Conservation (phyloP, 2,329 filamentous ascomycete genomes). For the Pseudogymnoascus sp. region DNA sequence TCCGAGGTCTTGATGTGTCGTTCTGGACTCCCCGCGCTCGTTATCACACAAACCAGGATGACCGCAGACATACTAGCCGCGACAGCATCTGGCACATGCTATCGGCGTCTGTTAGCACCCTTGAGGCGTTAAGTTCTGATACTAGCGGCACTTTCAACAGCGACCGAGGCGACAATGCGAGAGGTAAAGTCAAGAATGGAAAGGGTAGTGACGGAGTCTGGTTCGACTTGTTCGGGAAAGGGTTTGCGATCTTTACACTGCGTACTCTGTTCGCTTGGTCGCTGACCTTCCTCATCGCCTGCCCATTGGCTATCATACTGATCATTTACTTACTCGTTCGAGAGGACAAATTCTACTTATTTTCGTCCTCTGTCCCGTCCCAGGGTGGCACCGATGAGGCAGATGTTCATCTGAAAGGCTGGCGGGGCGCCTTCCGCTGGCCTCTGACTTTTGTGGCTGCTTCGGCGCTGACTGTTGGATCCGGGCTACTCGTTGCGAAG, state of each 20-base stretch:
- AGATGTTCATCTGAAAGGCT: slow-evolving; percentile 60
- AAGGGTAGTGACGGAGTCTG: slow-evolving; percentile 66
- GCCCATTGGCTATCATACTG: slow-evolving; percentile 63
- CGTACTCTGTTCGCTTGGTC: slow-evolving; percentile 83
- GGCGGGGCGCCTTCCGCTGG: slow-evolving; percentile 76
- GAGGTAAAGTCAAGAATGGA: slow-evolving; percentile 58
- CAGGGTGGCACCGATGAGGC: slow-evolving; percentile 52
- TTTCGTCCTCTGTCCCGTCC: slow-evolving; percentile 52
- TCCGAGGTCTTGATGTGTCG: slow-evolving; percentile 83
- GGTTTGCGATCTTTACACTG: slow-evolving; percentile 70
- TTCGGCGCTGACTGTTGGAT: slow-evolving; percentile 57
- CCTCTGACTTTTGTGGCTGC: slow-evolving; percentile 66
- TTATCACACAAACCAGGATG: slow-evolving; percentile 89
- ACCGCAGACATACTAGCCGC: slow-evolving; percentile 66
- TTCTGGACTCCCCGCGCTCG: slow-evolving; percentile 79
- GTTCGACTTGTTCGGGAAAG: slow-evolving; percentile 83
- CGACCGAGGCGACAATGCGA: slow-evolving; percentile 42
- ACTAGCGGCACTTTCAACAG: slow-evolving; percentile 59
- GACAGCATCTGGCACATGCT: slow-evolving; percentile 88
- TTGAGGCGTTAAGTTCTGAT: slow-evolving; percentile 61
- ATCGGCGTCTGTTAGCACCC: slow-evolving; percentile 68
- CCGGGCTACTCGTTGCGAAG: slow-evolving; percentile 69
- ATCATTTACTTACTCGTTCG: slow-evolving; percentile 61
- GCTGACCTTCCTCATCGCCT: slow-evolving; percentile 70
- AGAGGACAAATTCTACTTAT: slow-evolving; percentile 80